Evolutionary conservation across 2,329 filamentous ascomycete genomes (phyloP).

Genomic region (Cladosporium sp.): DNA sequence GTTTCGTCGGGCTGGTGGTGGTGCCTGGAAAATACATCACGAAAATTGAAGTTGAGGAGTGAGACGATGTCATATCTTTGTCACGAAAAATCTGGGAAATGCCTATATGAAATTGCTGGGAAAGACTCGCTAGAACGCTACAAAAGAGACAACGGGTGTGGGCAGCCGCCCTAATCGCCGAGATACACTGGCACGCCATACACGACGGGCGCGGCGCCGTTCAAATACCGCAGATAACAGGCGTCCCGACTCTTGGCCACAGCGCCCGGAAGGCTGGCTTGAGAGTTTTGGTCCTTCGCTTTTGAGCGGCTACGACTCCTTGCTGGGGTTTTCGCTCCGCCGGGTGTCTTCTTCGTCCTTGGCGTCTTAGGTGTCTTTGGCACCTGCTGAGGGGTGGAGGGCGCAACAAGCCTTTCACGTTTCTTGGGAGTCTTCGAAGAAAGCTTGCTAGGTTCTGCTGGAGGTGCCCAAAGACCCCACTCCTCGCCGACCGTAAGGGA

Average conservation of each 20-base stretch:
- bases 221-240: slow-evolving; percentile 87
- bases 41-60: slow-evolving; percentile 76
- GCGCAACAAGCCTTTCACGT: slow-evolving; percentile 17
- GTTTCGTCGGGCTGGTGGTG: slow-evolving; percentile 84
- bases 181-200: slow-evolving; percentile 94
- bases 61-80: background rate
- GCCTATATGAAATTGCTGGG: background rate
- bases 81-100: background rate
- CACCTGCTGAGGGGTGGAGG: slow-evolving; percentile 24
- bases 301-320: slow-evolving; percentile 18
- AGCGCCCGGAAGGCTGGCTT: slow-evolving; percentile 64
- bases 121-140: slow-evolving; percentile 1
- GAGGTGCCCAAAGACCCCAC: slow-evolving; percentile 65
- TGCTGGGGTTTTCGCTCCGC: slow-evolving; percentile 24
- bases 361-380: slow-evolving; percentile 30
- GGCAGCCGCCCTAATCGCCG: slow-evolving; percentile 23
- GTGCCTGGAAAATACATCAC: slow-evolving; percentile 79
- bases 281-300: slow-evolving; percentile 20
- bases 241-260: slow-evolving; percentile 66
- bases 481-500: slow-evolving; percentile 70
- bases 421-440: slow-evolving; percentile 26
- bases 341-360: slow-evolving; percentile 26
- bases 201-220: slow-evolving; percentile 86
- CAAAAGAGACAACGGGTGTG: background rate
- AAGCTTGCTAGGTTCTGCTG: slow-evolving; percentile 16